Conservation (phyloP, 768 basidiomycete species). For the Kwoniella sp. region DNA sequence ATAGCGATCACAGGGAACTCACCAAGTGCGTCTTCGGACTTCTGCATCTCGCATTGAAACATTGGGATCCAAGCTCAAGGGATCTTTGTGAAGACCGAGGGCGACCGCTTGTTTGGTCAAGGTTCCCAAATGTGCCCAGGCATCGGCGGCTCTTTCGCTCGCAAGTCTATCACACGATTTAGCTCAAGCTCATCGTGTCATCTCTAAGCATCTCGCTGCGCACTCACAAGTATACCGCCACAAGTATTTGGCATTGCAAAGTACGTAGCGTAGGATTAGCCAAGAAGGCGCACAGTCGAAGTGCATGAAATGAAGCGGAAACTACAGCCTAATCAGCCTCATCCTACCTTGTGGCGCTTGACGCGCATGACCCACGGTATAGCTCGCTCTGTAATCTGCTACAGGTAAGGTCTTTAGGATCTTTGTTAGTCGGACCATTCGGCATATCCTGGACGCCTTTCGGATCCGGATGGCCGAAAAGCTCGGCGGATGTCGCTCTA, state of each 20-base stretch:
- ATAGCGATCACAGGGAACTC: conserved; percentile 1
- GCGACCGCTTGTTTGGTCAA: conserved; percentile 52
- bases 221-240: conserved; percentile 46
- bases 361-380: conserved; percentile 51
- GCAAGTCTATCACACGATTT: conserved; percentile 6
- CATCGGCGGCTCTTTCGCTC: conserved; percentile 50
- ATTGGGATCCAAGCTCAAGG: conserved; percentile 42
- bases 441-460: conserved; percentile 3
- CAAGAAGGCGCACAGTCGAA: conserved; percentile 53
- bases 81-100: conserved; percentile 54
- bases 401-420: conserved; percentile 48
- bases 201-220: too few species aligned
- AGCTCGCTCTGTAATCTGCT: conserved; percentile 54
- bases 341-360: too few species aligned
- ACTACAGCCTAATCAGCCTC: conserved; percentile 23
- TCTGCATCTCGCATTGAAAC: conserved; percentile 51
- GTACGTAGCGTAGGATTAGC: conserved; percentile 51
- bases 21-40: conserved; percentile 50
- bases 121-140: conserved; percentile 48
- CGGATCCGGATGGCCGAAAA: conserved; percentile 45
- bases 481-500: conserved; percentile 46
- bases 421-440: conserved; percentile 12
- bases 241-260: conserved; percentile 46
- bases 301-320: conserved; percentile 54
- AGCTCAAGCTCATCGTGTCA: background rate